Evolutionary conservation across 768 basidiomycete genomes (phyloP), one percentile per base, ranked within the genome.

Genomic region (Rhodotorula kratochvilovae): DNA sequence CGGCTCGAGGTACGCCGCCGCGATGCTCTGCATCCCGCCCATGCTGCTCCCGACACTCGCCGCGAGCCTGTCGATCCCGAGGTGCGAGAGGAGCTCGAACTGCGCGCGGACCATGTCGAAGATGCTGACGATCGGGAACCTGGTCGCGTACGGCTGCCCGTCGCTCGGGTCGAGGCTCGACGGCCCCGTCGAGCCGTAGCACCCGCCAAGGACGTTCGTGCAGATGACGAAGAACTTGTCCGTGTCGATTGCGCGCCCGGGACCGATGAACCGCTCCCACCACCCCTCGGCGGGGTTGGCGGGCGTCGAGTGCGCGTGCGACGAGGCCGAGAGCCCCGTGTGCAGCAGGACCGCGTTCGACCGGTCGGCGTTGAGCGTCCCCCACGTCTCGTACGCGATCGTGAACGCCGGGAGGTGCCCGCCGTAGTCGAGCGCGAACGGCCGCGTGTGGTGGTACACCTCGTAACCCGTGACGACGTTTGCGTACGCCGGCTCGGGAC

Each of bases 181-280:
- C 2, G 96, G 96, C 2, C 96, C 96, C 0, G 96, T 97, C 16
- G 91, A 91, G 50, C 96, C 96, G 79, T 97, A 98, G 82, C 96
- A 99, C 1, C 96, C 95, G 2, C 94, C 96, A 53, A 99, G 84
- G 67, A 93, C 93, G 81, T 98, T 99, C 17, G 93, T 91, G 82
- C 96, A 99, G 54, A 99, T 86, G 79, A 98, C 83, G 81, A 90
- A 97, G 83, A 89, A 96, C 64, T 87, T 85, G 78, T 92, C 83
- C 12, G 96, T 98, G 83, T 99, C 96, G 53, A 99, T 84, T 17
- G 94, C 87, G 77, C 89, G 92, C 61, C 91, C 91, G 8, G 95
- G 92, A 0, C 96, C 96, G 74, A 99, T 93, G 81, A 98, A 99
- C 77, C 90, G 89, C 81, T 98, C 91, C 96, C 96, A 99, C 96